Conservation (phyloP, 2,329 filamentous ascomycete species). For the Alternaria sp. region DNA sequence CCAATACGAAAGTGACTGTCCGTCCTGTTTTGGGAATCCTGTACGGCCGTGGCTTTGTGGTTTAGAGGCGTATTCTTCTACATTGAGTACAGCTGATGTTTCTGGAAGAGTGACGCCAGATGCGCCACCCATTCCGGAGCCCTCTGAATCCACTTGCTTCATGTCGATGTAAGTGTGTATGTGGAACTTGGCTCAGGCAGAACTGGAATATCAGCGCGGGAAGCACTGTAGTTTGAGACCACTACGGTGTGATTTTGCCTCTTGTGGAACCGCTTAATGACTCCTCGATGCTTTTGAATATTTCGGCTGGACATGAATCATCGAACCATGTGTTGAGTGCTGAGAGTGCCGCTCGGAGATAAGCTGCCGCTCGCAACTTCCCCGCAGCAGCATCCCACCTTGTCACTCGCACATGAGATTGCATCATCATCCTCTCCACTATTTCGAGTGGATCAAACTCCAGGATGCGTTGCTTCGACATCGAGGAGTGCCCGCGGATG, state of each 20-base stretch:
- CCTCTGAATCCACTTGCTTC: not conserved
- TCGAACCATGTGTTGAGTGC: too few relatives aligned
- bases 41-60: slow-evolving; percentile 18
- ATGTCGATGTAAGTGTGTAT: not conserved
- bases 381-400: not conserved
- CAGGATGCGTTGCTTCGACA: too few relatives aligned
- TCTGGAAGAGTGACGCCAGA: slow-evolving; percentile 17
- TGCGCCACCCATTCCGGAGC: not conserved
- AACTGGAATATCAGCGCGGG: too few relatives aligned
- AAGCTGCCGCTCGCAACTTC: not conserved
- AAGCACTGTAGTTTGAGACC: not conserved
- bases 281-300: too few relatives aligned
- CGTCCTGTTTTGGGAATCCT: slow-evolving; percentile 34
- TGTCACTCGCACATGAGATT: not conserved
- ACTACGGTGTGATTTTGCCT: too few relatives aligned
- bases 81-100: slow-evolving; percentile 25
- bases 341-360: not conserved
- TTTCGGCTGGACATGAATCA: too few relatives aligned
- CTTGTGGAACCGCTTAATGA: too few relatives aligned
- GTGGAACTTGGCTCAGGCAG: too few relatives aligned
- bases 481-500: too few relatives aligned
- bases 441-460: too few relatives aligned
- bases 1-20: slow-evolving; percentile 41
- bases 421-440: not conserved
- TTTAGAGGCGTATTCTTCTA: slow-evolving; percentile 29